Conservation (phyloP, 2,329 filamentous ascomycete species). For the Coniochaeta hoffmannii region DNA sequence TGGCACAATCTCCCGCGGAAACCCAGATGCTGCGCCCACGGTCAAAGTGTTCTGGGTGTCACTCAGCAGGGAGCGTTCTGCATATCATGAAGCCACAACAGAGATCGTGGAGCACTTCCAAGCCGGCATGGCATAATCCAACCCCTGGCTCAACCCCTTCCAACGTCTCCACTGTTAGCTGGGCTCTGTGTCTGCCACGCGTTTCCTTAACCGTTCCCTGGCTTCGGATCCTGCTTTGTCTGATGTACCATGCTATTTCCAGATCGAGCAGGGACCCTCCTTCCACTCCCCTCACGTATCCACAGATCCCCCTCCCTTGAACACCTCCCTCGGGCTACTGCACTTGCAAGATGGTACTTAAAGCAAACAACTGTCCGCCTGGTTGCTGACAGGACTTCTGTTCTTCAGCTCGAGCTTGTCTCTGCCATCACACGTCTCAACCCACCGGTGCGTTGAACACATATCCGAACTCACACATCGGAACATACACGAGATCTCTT, state of each 20-base stretch:
- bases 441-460: slow-evolving; percentile 3
- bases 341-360: slow-evolving; percentile 4
- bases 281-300: background rate
- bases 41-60: background rate
- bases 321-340: background rate
- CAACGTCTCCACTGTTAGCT: background rate
- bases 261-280: background rate
- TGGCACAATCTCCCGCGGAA: background rate
- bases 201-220: background rate
- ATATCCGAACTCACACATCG: slow-evolving; percentile 1
- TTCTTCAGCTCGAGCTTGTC: slow-evolving; percentile 7
- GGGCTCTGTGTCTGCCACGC: background rate
- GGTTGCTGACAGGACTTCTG: background rate
- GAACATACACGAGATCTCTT: slow-evolving; percentile 2
- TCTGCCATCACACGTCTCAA: slow-evolving; percentile 4
- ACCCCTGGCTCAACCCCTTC: background rate
- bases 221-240: background rate
- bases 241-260: slow-evolving; percentile 1
- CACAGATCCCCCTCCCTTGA: background rate
- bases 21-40: background rate
- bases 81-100: background rate
- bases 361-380: slow-evolving; percentile 6
- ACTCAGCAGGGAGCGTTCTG: background rate
- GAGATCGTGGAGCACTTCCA: background rate
- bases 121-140: background rate